Evolutionary conservation across 2,329 filamentous ascomycete genomes (phyloP).

Genomic region (Fusarium sp.): DNA sequence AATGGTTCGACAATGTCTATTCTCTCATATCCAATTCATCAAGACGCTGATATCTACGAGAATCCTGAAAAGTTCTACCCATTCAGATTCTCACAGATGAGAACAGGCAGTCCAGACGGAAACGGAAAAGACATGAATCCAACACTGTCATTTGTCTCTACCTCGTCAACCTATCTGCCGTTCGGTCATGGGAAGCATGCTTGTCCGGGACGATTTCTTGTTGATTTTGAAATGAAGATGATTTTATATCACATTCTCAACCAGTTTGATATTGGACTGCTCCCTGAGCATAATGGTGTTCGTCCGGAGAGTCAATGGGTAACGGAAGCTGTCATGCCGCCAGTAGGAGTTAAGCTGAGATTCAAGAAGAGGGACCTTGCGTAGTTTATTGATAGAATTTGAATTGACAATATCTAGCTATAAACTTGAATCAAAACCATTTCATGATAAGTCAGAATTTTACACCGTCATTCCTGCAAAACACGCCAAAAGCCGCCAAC

Average conservation of each 20-base stretch:
- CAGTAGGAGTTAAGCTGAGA: slow-evolving; percentile 31
- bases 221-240: slow-evolving; percentile 53
- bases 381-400: neutral
- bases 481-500: neutral
- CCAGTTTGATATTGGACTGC: slow-evolving; percentile 39
- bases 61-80: slow-evolving; percentile 57
- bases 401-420: neutral
- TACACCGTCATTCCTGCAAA: no score
- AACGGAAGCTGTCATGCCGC: slow-evolving; percentile 41
- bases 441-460: no score
- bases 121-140: slow-evolving; percentile 1
- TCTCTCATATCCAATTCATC: slow-evolving; percentile 50
- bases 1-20: slow-evolving; percentile 53
- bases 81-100: slow-evolving; percentile 57
- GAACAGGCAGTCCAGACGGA: slow-evolving; percentile 33
- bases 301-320: slow-evolving; percentile 40
- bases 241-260: slow-evolving; percentile 42
- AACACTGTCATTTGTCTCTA: slow-evolving; percentile 29
- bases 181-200: slow-evolving; percentile 56
- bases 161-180: slow-evolving; percentile 44
- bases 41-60: slow-evolving; percentile 50
- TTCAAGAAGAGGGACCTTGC: slow-evolving; percentile 22
- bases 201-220: slow-evolving; percentile 50
- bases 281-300: slow-evolving; percentile 37
- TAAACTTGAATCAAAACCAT: neutral